A percentile compares a stretch with the other conserved stretches of the same genome.
Conservation (phyloP, 1,139 yeast species). For the Protomyces arabidopsidicola region DNA sequence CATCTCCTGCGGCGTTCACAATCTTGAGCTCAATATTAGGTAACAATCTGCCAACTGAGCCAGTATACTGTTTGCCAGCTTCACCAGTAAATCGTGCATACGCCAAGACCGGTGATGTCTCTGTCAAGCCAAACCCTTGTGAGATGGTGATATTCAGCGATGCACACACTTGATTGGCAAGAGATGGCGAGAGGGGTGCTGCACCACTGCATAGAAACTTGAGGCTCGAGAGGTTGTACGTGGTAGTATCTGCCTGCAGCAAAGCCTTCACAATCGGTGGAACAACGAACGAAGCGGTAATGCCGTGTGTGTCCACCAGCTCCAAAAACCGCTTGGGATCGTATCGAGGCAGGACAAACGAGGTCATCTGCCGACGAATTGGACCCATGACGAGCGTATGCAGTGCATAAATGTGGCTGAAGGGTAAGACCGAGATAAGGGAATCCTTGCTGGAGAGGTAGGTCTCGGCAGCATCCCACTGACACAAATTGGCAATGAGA, state of each 20-base stretch:
- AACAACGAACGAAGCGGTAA: constrained; percentile 38
- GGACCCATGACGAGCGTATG: constrained; percentile 36
- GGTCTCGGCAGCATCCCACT: constrained; percentile 26
- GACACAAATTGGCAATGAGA: constrained; percentile 34
- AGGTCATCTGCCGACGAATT: constrained; percentile 35
- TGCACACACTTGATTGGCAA: constrained; percentile 34
- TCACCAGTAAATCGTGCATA: constrained; percentile 35
- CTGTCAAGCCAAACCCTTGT: constrained; percentile 29
- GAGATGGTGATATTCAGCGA: constrained; percentile 4
- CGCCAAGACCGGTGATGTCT: constrained; percentile 24
- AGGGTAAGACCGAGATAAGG: constrained; percentile 37
- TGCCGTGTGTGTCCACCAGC: constrained; percentile 36
- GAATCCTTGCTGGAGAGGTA: neutral
- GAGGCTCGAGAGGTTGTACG: constrained; percentile 34
- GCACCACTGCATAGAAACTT: constrained; percentile 40
- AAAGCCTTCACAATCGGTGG: constrained; percentile 43
- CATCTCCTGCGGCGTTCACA: constrained; percentile 47
- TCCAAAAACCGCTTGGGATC: constrained; percentile 38
- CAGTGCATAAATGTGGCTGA: constrained; percentile 43
- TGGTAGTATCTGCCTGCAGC: constrained; percentile 41
- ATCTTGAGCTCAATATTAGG: constrained; percentile 47
- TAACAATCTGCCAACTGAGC: constrained; percentile 49
- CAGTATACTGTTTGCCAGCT: constrained; percentile 40
- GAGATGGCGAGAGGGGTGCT: constrained; percentile 40
- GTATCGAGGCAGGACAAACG: constrained; percentile 38